Conservation (phyloP, 2,329 filamentous ascomycete species). For the Dendryphion nanum region DNA sequence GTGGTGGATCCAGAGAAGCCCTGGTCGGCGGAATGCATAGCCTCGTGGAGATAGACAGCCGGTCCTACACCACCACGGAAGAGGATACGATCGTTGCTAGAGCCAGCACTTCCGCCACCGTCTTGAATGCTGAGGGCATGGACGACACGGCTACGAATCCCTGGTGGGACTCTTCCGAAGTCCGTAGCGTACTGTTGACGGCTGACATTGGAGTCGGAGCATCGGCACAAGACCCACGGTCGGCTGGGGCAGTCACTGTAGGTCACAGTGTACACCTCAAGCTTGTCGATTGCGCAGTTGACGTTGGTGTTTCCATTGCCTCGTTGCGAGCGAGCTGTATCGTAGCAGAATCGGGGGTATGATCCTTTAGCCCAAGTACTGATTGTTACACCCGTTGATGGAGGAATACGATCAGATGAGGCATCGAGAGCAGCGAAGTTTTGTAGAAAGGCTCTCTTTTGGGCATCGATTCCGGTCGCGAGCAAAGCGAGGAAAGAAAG, state of each 20-base stretch:
- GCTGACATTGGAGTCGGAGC: conserved; percentile 10
- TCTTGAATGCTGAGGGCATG: conserved; percentile 5
- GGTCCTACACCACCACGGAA: conserved; percentile 3
- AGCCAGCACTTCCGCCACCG: conserved; percentile 1
- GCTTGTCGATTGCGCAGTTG: conserved; percentile 9
- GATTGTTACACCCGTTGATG: conserved; percentile 1
- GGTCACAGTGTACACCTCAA: conserved; percentile 11
- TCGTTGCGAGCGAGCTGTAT: conserved; percentile 6
- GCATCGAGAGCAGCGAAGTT: conserved; percentile 4
- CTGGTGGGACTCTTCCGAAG: conserved; percentile 10
- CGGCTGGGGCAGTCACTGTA: conserved; percentile 10
- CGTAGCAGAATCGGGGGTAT: conserved; percentile 11
- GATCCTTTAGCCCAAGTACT: conserved; percentile 3
- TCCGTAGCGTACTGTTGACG: conserved; percentile 7
- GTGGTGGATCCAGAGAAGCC: neutral
- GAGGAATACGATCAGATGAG: conserved; percentile 4
- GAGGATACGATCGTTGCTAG: conserved; percentile 5
- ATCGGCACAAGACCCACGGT: conserved; percentile 12
- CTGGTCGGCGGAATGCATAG: conserved; percentile 1
- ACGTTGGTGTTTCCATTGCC: conserved; percentile 2
- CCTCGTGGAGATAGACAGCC: conserved; percentile 1
- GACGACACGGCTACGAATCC: conserved; percentile 11
- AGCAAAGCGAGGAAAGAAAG: conserved; percentile 2
- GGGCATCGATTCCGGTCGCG: conserved; percentile 2
- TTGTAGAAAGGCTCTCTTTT: conserved; percentile 1